Evolutionary conservation across 106 monocot species (phyloP).

Genomic region (Dendrobium huoshanense): DNA sequence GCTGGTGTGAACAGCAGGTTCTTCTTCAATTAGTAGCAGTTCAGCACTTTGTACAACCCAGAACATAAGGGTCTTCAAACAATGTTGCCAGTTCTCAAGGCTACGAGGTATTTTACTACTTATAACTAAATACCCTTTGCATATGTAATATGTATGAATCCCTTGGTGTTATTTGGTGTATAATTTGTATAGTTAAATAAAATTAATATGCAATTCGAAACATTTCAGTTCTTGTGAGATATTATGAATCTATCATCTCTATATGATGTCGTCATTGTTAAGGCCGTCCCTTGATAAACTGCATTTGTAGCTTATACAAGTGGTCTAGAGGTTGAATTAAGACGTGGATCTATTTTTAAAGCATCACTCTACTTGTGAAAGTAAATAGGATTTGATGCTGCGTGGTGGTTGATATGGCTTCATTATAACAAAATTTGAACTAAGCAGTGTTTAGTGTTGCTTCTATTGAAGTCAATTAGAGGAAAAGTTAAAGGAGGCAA

Average conservation of each 20-base stretch:
- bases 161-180: neutral
- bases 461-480: neutral
- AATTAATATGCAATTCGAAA: neutral
- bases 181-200: neutral
- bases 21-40: slow-evolving; percentile 19
- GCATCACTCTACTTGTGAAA: neutral
- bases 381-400: neutral
- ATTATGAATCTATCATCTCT: neutral
- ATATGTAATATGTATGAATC: neutral
- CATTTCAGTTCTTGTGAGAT: neutral
- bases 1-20: slow-evolving; percentile 68
- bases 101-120: neutral
- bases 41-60: neutral
- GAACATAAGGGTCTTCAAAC: neutral
- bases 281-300: too few species aligned
- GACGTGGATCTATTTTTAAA: neutral
- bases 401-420: neutral
- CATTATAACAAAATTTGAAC: neutral
- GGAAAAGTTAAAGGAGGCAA: neutral
- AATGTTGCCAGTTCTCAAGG: neutral
- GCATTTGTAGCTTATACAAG: too few species aligned
- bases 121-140: neutral
- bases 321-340: too few species aligned
- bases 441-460: neutral
- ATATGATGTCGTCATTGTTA: neutral